These are phyloP conservation scores for Phytophthora pisi DNA, from an alignment of 352 stramenopile genomes.

Conservation along the genomic window DNA sequence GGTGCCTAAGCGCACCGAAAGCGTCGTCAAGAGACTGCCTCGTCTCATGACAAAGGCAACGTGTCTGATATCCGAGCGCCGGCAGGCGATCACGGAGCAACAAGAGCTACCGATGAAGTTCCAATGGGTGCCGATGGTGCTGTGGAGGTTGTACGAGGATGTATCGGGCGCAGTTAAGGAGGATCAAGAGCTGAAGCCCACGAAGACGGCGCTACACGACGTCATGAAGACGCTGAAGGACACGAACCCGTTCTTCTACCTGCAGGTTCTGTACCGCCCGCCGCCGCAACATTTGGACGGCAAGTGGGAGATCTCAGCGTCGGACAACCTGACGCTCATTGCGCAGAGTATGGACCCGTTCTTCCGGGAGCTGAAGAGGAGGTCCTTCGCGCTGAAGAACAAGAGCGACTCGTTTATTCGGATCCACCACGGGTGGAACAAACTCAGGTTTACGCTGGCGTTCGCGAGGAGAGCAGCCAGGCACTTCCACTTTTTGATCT, in stretches of 20 bases:
- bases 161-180: background rate
- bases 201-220: slow-evolving; percentile 38
- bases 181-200: slow-evolving; percentile 11
- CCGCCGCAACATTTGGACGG: slow-evolving; percentile 22
- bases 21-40: slow-evolving; percentile 19
- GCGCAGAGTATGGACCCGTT: slow-evolving; percentile 27
- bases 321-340: slow-evolving; percentile 26
- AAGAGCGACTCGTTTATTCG: slow-evolving; percentile 12
- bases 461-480: slow-evolving; percentile 31
- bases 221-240: slow-evolving; percentile 37
- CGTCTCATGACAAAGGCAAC: slow-evolving; percentile 28
- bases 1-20: background rate
- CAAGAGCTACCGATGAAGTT: slow-evolving; percentile 30
- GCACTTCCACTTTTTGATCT: slow-evolving; percentile 53
- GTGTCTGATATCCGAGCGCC: slow-evolving; percentile 9
- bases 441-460: slow-evolving; percentile 30
- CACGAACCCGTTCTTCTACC: slow-evolving; percentile 45
- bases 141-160: slow-evolving; percentile 45
- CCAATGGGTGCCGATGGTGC: slow-evolving; percentile 43
- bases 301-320: slow-evolving; percentile 29
- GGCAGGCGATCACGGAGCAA: slow-evolving; percentile 16
- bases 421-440: slow-evolving; percentile 33
- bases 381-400: slow-evolving; percentile 34
- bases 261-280: slow-evolving; percentile 54
- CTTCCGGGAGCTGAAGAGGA: slow-evolving; percentile 29